Evolutionary conservation across 1,284 basidiomycete genomes (phyloP).

Genomic region (Porogramme epimiltina): DNA sequence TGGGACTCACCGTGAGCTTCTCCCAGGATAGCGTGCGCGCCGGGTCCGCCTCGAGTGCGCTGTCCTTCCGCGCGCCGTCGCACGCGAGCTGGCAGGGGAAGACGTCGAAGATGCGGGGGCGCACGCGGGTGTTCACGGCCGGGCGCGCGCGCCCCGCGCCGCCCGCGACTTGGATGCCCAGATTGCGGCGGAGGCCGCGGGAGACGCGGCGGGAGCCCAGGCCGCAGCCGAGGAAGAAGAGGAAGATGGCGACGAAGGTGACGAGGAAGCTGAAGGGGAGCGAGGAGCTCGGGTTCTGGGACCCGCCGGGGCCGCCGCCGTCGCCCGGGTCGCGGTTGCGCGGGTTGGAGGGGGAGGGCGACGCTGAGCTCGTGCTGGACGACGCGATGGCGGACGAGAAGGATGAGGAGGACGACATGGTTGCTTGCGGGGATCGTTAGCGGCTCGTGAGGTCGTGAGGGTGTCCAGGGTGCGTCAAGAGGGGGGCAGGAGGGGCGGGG

Average conservation of each 20-base stretch:
- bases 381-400: constrained; percentile 1
- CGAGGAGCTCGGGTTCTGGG: constrained; percentile 21
- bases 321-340: not conserved
- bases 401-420: constrained; percentile 5
- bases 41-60: too few relatives aligned
- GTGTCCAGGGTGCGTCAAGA: not conserved
- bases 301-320: too few relatives aligned
- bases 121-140: not conserved
- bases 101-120: constrained; percentile 25
- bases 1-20: constrained; percentile 20
- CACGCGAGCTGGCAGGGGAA: constrained; percentile 2
- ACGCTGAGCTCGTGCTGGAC: not conserved
- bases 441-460: not conserved
- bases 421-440: not conserved
- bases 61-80: too few relatives aligned
- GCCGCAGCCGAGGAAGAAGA: constrained; percentile 59
- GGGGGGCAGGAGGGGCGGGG: too few relatives aligned
- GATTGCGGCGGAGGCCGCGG: constrained; percentile 21
- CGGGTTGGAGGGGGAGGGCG: not conserved
- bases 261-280: constrained; percentile 60
- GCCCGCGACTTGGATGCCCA: constrained; percentile 16
- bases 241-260: constrained; percentile 58
- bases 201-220: constrained; percentile 47
- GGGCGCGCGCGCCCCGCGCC: not conserved
- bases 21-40: constrained; percentile 9